Base-by-base conservation (phyloP, 169 alveolate species). In the Cyclospora cayetanensis region DNA sequence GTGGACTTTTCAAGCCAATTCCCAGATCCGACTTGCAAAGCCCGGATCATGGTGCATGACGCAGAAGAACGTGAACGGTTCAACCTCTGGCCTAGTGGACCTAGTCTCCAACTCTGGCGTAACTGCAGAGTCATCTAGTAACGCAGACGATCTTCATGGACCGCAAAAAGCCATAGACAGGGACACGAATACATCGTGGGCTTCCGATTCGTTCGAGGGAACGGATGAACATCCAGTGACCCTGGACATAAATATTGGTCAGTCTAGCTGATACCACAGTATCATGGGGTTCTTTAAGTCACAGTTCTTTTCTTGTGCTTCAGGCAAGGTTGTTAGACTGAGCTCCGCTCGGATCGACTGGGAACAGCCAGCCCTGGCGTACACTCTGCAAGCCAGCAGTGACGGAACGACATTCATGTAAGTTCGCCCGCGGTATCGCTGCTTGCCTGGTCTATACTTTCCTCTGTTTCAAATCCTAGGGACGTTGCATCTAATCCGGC, bases 321-420 rank as follows among this genome's bases (percentile, higher is more conserved):
- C 70, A 77, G 87, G 87, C 29, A 91, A 94, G 60, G 55, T 87
- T 43, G 94, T 83, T 39, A 95, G 94, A 43, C 91, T 95, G 35
- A 91, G 97, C 60, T 90, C 97, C 46, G 89, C 96, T 15, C 77
- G 96, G 65, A 95, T 97, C 27, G 97, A 95, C 65, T 97, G 98
- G 98, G 98, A 97, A 85, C 96, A 96, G 74, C 98, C 98, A 55
- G 98, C 98, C 4, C 88, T 97, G 65, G 94, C 96, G 65, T 97
- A 97, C 91, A 89, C 92, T 35, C 92, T 97, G n/a, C 95, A 94
- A 55, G 95, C 96, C 43, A 96, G 98, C 86, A 41, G 91, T 7
- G 98, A 97, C 74, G 96, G 96, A 68, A 94, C 93, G 11, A 90
- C 91, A 15, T 96, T 84, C 87, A 92, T 91, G 94, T 92, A 91